Conservation (phyloP, 2,329 filamentous ascomycete genomes). For the Alternaria rosae region DNA sequence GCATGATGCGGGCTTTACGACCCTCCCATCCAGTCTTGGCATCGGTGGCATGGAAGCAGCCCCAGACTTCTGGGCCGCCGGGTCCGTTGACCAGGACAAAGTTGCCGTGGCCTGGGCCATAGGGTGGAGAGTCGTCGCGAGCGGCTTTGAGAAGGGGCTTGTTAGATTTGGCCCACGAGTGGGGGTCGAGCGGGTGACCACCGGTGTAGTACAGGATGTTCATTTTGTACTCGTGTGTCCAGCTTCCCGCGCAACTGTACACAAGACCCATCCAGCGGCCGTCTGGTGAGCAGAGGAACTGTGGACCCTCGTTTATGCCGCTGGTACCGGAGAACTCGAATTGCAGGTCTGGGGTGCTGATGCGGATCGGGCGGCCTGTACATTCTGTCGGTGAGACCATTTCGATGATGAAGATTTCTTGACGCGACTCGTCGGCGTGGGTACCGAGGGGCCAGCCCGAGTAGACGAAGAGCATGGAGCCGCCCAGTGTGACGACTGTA, state of each 20-base stretch:
- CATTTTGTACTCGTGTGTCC: slow-evolving; percentile 60
- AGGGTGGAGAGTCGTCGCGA: slow-evolving; percentile 49
- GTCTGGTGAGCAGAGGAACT: slow-evolving; percentile 48
- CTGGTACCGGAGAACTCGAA: slow-evolving; percentile 52
- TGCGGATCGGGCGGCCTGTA: slow-evolving; percentile 47
- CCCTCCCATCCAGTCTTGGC: slow-evolving; percentile 55
- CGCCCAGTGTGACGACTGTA: slow-evolving; percentile 52
- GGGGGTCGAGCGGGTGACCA: slow-evolving; percentile 50
- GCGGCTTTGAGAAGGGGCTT: slow-evolving; percentile 50
- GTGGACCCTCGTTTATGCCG: slow-evolving; percentile 58
- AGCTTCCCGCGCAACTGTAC: slow-evolving; percentile 57
- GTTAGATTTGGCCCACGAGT: slow-evolving; percentile 51
- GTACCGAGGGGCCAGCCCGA: slow-evolving; percentile 56
- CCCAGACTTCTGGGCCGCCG: slow-evolving; percentile 51
- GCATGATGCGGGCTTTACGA: slow-evolving; percentile 55
- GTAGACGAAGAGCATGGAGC: slow-evolving; percentile 53
- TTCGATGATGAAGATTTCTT: slow-evolving; percentile 55
- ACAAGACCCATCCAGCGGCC: slow-evolving; percentile 54
- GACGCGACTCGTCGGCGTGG: slow-evolving; percentile 46
- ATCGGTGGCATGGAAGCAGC: slow-evolving; percentile 58
- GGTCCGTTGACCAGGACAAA: slow-evolving; percentile 50
- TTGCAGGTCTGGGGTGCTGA: slow-evolving; percentile 50
- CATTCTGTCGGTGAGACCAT: slow-evolving; percentile 49
- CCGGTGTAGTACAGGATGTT: slow-evolving; percentile 53
- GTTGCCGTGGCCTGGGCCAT: slow-evolving; percentile 56